Conservation (phyloP, 768 basidiomycete species). For the Tephrocybe sp. region DNA sequence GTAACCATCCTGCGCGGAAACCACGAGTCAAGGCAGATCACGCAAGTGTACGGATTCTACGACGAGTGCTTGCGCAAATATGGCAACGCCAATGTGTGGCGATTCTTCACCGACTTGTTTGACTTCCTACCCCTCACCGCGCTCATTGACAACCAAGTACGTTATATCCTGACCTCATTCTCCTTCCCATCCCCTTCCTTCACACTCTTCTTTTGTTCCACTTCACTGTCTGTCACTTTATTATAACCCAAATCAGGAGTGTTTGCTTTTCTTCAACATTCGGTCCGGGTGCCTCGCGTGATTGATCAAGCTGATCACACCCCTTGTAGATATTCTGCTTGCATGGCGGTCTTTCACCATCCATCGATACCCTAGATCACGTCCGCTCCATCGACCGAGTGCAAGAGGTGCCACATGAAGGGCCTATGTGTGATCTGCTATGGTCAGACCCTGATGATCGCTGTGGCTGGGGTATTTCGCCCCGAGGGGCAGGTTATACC, state of each 20-base stretch:
- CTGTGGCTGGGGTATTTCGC: slow-evolving; percentile 99
- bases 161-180: slow-evolving; percentile 31
- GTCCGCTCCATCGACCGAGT: slow-evolving; percentile 98
- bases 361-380: slow-evolving; percentile 99
- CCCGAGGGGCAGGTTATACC: slow-evolving; percentile 97
- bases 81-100: slow-evolving; percentile 99
- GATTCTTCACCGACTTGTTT: slow-evolving; percentile 97
- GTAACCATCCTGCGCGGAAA: slow-evolving; percentile 98
- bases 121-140: slow-evolving; percentile 97
- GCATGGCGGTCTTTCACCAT: slow-evolving; percentile 96
- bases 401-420: slow-evolving; percentile 99
- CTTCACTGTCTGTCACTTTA: slow-evolving; percentile 5
- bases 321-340: slow-evolving; percentile 89
- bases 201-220: slow-evolving; percentile 9
- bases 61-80: slow-evolving; percentile 99
- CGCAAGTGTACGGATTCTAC: slow-evolving; percentile 99
- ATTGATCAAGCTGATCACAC: slow-evolving; percentile 19
- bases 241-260: slow-evolving; percentile 11
- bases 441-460: slow-evolving; percentile 99
- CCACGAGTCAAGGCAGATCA: slow-evolving; percentile 99
- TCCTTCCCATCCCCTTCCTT: slow-evolving; percentile 2
- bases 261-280: slow-evolving; percentile 7
- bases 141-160: slow-evolving; percentile 97
- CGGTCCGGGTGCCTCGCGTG: slow-evolving; percentile 13
- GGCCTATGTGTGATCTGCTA: slow-evolving; percentile 98